Conservation (phyloP, 2,329 filamentous ascomycete species). For the Chrysosporium queenslandicum region DNA sequence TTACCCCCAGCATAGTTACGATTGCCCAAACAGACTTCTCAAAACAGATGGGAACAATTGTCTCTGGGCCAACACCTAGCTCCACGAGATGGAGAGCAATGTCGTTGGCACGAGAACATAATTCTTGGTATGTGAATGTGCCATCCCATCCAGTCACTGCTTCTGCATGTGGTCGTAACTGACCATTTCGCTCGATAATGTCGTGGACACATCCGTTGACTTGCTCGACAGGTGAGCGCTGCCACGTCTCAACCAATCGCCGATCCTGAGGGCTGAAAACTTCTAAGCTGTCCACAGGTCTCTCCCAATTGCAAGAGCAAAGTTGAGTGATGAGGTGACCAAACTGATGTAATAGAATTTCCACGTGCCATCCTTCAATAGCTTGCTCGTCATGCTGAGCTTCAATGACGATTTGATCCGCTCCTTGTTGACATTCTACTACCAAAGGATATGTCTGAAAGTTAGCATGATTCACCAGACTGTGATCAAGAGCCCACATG, state of each 20-base stretch:
- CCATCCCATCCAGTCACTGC: constrained; percentile 21
- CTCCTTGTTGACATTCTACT: constrained; percentile 51
- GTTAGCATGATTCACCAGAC: no score
- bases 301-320: no score
- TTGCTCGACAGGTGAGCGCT: neutral
- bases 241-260: no score
- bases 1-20: constrained; percentile 14
- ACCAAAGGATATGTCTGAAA: constrained; percentile 38
- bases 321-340: no score
- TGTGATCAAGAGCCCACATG: no score
- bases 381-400: neutral
- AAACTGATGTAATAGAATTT: no score
- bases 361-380: neutral
- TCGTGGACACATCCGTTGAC: constrained; percentile 15
- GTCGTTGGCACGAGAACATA: constrained; percentile 16
- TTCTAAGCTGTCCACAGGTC: no score
- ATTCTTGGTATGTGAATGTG: no score
- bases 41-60: constrained; percentile 15
- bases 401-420: constrained; percentile 46
- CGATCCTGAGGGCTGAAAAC: no score
- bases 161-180: constrained; percentile 4
- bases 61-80: constrained; percentile 10
- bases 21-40: constrained; percentile 16
- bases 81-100: constrained; percentile 17
- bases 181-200: constrained; percentile 8